Evolutionary conservation across 164 flowering plant species (phyloP), one percentile per base, ranked within the genome.

Genomic region (Berberis vulgaris): DNA sequence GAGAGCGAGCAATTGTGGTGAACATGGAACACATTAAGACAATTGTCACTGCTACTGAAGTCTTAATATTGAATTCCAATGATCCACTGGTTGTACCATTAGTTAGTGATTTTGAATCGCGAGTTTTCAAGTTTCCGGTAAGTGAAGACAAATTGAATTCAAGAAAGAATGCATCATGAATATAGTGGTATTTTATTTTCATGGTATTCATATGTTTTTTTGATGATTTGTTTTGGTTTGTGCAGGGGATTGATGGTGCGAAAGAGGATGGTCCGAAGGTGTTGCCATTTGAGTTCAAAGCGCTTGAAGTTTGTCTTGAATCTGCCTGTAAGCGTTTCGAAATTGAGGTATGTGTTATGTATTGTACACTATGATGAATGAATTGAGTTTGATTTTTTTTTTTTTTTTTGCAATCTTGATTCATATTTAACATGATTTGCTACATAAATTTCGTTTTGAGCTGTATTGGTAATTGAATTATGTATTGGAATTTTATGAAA

Each of bases 291-390:
- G 83, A 78, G 73, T 80, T 80, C 60, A 70, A 67, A 67, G 78
- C 78, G 38, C 81, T 80, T 50, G 83, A 80, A 76, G 81, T 76
- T 65, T 78, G 81, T 50, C 79, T 78, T 59, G 81, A 80, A 73
- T 78, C 72, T 65, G 73, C 83, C 60, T 80, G 83, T 54, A 73
- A 69, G 59, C 72, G 81, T 63, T 74, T 80, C 70, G 83, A 78
- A 52, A 59, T 69, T 45, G 83, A 80, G 81, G 83, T 80, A 63
- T 39, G 52, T 49, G 13, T 8, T 54, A 60, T 62, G 41, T 39
- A 12, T 5, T 7, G 52, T 7, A 6, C 26, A 26, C 26, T 26
- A 26, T 26, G 26, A 26, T 26, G 26, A 26, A 26, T 26, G 26
- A 26, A 26, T 26, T 26, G 26, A 26, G 26, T 0, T 26, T 26